Base-by-base conservation (phyloP, 2,329 filamentous ascomycete genomes). In the Zasmidium citrigriseum region DNA sequence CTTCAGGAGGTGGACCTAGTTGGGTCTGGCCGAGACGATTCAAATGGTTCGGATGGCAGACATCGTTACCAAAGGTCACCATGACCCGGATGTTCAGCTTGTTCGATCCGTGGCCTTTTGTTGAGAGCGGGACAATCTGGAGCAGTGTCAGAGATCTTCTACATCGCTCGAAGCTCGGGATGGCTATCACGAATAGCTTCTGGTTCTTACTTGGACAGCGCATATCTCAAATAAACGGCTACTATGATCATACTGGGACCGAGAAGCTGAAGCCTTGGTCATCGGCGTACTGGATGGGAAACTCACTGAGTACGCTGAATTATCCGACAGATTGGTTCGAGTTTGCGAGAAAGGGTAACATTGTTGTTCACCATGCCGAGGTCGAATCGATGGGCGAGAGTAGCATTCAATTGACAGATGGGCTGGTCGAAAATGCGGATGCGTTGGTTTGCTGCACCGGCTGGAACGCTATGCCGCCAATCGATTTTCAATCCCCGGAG, bases 41-140 rank as follows among this genome's bases (percentile, higher is more conserved):
- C 10, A 88, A 86, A 0, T 86, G 86, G 0, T 67, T 89, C 10
- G 86, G 86, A 68, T 82, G 80, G 57, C 86, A 83, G 81, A 54
- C 56, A 2, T 38, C 47, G n/a, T 74, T 89, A 0, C 87, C 90
- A 71, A 85, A 86, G 67, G 78, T 90, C 10, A 81, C 86, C 4
- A 82, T 83, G 38, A 88, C 83, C 0, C 84, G 89, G 0, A 78
- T 89, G 58, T 72, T 91, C 46, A 88, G 84, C 1, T 90, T 86
- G 84, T 85, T 92, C 72, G 87, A 83, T 55, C 89, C 89, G 0
- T 91, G 88, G 52, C 57, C 68, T 80, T 88, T 23, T 91, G 34
- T 16, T 16, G 34, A 41, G 34, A n/a, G 18, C 14, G 87, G 86
- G 86, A 85, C 4, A 76, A 79, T 1, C 82, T 79, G 1, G 85